Percentiles rank a stretch among this genome's conserved stretches.
These are phyloP conservation scores for Syncephalastrum contaminatum DNA, from an alignment of 371 early-diverging fungal genomes.

Conservation along the genomic window DNA sequence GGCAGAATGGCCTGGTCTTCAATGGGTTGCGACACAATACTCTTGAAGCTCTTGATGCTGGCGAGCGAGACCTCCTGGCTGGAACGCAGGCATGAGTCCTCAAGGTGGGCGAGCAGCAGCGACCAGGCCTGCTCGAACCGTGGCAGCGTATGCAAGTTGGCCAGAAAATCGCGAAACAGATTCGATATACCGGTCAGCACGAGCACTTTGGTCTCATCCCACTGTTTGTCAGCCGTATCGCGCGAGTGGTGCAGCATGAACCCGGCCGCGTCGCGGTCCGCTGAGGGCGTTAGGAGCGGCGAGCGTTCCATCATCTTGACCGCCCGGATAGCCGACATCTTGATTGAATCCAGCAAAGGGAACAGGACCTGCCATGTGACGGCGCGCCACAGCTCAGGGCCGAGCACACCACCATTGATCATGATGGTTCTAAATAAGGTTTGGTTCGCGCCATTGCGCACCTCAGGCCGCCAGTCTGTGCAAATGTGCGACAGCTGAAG, in stretches of 20 bases:
- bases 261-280: slow-evolving; percentile 38
- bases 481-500: slow-evolving; percentile 80
- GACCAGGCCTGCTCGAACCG: slow-evolving; percentile 67
- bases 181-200: slow-evolving; percentile 76
- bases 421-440: slow-evolving; percentile 92
- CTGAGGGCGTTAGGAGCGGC: slow-evolving; percentile 13
- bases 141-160: slow-evolving; percentile 53
- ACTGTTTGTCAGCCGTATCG: slow-evolving; percentile 82
- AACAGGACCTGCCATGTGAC: slow-evolving; percentile 88
- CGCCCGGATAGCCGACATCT: slow-evolving; percentile 53
- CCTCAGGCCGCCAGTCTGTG: slow-evolving; percentile 88
- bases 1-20: slow-evolving; percentile 27
- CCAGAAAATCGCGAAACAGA: slow-evolving; percentile 71
- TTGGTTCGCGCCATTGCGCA: slow-evolving; percentile 92
- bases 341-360: slow-evolving; percentile 84
- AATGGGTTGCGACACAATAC: slow-evolving; percentile 48
- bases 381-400: slow-evolving; percentile 74
- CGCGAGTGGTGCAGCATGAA: slow-evolving; percentile 67
- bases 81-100: slow-evolving; percentile 67
- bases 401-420: slow-evolving; percentile 77
- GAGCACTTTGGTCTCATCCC: slow-evolving; percentile 95
- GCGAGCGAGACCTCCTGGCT: slow-evolving; percentile 80
- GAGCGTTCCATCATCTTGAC: slow-evolving; percentile 28
- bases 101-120: slow-evolving; percentile 71
- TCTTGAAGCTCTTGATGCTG: slow-evolving; percentile 67